Evolutionary conservation across 805 yeast species (phyloP), one percentile per base, ranked within the genome.

Genomic region (Schwanniomyces vanrijiae): DNA sequence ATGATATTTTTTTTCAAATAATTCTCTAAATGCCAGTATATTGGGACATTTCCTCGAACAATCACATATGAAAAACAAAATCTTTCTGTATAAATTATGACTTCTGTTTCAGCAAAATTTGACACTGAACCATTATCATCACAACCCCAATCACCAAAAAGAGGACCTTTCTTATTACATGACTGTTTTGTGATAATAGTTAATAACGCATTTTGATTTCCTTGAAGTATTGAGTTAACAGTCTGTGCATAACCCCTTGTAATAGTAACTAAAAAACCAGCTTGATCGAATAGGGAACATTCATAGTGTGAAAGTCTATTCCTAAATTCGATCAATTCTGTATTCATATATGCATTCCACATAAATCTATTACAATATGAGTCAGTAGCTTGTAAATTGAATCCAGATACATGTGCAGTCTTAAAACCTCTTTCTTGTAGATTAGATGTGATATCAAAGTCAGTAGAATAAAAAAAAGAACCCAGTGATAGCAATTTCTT

Each of bases 71-170:
- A 64, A 51, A 73, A 70, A 53, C 76, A 69, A 47, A 58, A 72
- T 40, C 57, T 65, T 25, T 64, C 67, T 5, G 75, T 65, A 40
- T 76, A 75, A 8, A 79, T 56, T 7, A 80, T 66, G 13, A 79
- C 57, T 58, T 81, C 84, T 3, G 80, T 68, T 53, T 81, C 84
- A 19, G 72, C 77, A 54, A 68, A 79, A 53, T 80, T 78, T 3
- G 82, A 69, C 11, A 71, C 80, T 19, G 71, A 69, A 1, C 84
- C 82, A 35, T 76, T 76, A 50, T 81, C 84, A 55, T 81, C 85
- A 54, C 79, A 69, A 28, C 85, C 81, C 68, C 77, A 76, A 25
- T 80, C 80, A 1, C 85, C 85, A 56, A 79, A 80, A 16, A 80
- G 59, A 0, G 76, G 72, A 0, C 83, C 83, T 31, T 62, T 62